Evolutionary conservation across 139 green algal genomes (phyloP).

Genomic region (Coelastrella sp.): DNA sequence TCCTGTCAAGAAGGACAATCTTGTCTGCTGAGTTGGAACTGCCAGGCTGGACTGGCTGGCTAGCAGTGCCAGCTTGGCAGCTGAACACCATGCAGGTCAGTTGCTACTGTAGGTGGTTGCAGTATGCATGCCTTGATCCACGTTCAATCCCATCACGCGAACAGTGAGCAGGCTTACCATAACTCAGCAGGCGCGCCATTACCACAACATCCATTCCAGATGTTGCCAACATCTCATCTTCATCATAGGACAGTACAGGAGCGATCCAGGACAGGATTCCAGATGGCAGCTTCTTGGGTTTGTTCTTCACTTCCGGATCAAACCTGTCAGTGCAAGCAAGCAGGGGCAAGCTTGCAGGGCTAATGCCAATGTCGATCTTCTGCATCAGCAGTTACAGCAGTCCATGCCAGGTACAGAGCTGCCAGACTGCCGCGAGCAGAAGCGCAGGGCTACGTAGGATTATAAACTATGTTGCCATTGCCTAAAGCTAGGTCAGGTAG

Average conservation of each 20-base stretch:
- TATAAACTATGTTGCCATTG: too few species aligned
- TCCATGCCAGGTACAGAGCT: neutral
- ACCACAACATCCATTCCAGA: conserved; percentile 57
- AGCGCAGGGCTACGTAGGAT: too few species aligned
- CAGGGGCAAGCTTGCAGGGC: neutral
- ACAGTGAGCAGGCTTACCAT: conserved; percentile 28
- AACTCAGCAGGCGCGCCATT: conserved; percentile 52
- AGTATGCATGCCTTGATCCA: too few species aligned
- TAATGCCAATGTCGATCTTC: neutral
- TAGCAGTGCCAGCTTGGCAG: too few species aligned
- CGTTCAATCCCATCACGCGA: too few species aligned
- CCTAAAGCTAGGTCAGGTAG: too few species aligned
- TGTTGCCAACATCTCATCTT: conserved; percentile 57
- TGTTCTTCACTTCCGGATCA: conserved; percentile 36
- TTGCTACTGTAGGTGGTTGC: too few species aligned
- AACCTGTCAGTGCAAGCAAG: neutral
- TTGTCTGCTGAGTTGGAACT: too few species aligned
- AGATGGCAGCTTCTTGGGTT: neutral
- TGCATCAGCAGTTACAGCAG: neutral
- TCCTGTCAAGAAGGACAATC: too few species aligned
- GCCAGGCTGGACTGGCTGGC: too few species aligned
- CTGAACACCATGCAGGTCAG: neutral
- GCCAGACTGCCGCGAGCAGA: too few species aligned
- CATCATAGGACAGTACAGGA: conserved; percentile 26
- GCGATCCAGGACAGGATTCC: conserved; percentile 44